phyloP scores from a whole-genome alignment of 2,329 filamentous ascomycete species.

The Geosmithia morbida region DNA sequence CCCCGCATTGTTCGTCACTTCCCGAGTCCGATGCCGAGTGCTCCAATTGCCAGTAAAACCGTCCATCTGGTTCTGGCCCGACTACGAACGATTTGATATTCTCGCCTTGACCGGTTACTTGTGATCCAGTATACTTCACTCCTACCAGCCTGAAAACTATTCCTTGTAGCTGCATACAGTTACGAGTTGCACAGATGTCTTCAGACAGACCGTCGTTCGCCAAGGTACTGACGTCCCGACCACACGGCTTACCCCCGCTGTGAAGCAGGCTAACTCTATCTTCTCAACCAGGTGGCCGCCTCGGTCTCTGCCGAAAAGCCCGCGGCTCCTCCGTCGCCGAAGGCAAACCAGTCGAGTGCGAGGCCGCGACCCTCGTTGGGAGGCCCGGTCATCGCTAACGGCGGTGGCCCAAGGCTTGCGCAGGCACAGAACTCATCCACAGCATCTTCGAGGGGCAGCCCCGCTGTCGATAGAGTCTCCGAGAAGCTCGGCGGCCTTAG shows the following conservation, averaged over 20 bases:
- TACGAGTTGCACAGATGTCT: conserved; percentile 30
- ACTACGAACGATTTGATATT: conserved; percentile 1
- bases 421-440: background rate
- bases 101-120: conserved; percentile 4
- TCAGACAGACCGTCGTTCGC: conserved; percentile 57
- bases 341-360: conserved; percentile 9
- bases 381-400: conserved; percentile 10
- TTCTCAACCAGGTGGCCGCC: background rate
- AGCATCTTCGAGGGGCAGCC: background rate
- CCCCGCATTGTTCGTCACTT: conserved; percentile 7
- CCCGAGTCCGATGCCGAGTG: background rate
- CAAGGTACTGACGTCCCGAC: conserved; percentile 39
- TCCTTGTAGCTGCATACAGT: conserved; percentile 8
- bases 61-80: background rate
- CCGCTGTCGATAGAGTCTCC: conserved; percentile 11
- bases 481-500: conserved; percentile 14
- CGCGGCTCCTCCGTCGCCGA: conserved; percentile 4
- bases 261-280: background rate
- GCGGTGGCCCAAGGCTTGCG: background rate
- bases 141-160: conserved; percentile 8
- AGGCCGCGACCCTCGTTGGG: conserved; percentile 6
- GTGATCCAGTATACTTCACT: conserved; percentile 3
- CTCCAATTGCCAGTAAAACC: background rate
- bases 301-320: conserved; percentile 3
- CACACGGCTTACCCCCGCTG: background rate